These are phyloP conservation scores for Septoria linicola DNA, from an alignment of 2,329 filamentous ascomycete genomes.

Conservation along the genomic window DNA sequence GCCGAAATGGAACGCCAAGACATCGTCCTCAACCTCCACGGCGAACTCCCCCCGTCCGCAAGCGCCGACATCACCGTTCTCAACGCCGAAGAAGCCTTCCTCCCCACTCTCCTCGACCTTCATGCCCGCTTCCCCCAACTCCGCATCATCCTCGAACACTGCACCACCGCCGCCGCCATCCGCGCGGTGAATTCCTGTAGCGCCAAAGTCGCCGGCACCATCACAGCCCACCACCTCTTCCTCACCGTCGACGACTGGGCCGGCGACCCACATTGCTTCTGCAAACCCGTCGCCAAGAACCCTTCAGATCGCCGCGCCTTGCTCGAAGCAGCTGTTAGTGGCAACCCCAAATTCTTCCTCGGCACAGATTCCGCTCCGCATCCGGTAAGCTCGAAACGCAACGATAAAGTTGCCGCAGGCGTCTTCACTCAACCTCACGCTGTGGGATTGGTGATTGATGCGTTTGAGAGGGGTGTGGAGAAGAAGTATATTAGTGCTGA, in stretches of 20 bases:
- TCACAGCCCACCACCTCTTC: slow-evolving; percentile 83
- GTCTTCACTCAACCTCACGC: slow-evolving; percentile 78
- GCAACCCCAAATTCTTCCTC: slow-evolving; percentile 69
- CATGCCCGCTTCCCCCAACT: slow-evolving; percentile 73
- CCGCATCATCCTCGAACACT: slow-evolving; percentile 72
- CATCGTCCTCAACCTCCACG: slow-evolving; percentile 89
- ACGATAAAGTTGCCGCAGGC: slow-evolving; percentile 62
- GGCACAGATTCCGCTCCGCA: slow-evolving; percentile 74
- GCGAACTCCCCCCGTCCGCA: slow-evolving; percentile 67
- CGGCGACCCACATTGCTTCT: slow-evolving; percentile 73
- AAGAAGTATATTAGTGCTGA: slow-evolving; percentile 54
- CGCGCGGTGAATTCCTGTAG: slow-evolving; percentile 75
- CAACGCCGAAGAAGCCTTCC: slow-evolving; percentile 72
- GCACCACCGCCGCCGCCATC: slow-evolving; percentile 78
- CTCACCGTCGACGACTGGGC: slow-evolving; percentile 74
- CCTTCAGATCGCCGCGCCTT: slow-evolving; percentile 72
- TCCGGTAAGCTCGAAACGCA: slow-evolving; percentile 59
- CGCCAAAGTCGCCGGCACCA: slow-evolving; percentile 72
- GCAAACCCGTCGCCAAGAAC: slow-evolving; percentile 65
- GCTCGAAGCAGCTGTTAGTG: slow-evolving; percentile 60
- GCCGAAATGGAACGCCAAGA: slow-evolving; percentile 82
- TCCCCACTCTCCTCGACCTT: slow-evolving; percentile 73
- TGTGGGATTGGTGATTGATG: slow-evolving; percentile 63
- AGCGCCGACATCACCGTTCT: slow-evolving; percentile 47
- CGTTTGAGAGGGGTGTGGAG: slow-evolving; percentile 62